Conservation (phyloP, 345 rosid species). For the Hypericum perforatum region DNA sequence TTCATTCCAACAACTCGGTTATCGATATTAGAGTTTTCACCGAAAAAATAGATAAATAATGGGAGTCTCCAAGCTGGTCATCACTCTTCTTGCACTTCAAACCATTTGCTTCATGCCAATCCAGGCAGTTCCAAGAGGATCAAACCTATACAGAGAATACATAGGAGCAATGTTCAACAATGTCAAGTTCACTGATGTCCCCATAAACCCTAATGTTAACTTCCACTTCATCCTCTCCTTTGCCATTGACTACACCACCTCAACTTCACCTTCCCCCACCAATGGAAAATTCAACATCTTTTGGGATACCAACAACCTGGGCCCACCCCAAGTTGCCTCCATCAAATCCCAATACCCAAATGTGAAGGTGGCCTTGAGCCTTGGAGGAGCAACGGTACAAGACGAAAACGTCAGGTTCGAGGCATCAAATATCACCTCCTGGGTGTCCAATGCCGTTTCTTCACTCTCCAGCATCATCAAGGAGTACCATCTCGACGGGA, state of each 20-base stretch:
- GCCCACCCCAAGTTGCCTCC: background rate
- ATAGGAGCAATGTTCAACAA: background rate
- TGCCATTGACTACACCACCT: background rate
- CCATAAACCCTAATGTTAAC: background rate
- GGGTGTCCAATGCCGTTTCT: constrained; percentile 3
- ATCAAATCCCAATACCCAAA: background rate
- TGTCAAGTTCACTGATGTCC: constrained; percentile 1
- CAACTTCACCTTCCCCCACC: constrained; percentile 2
- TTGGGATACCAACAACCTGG: background rate
- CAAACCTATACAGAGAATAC: background rate
- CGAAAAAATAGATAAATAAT: background rate
- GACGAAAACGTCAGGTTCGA: background rate
- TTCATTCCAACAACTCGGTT: too few relatives aligned
- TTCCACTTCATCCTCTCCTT: constrained; percentile 3
- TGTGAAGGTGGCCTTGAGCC: constrained; percentile 2
- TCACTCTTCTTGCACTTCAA: background rate
- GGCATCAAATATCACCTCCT: background rate
- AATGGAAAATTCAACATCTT: constrained; percentile 1
- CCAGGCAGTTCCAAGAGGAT: background rate
- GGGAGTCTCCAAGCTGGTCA: background rate
- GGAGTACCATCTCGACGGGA: background rate
- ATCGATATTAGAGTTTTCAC: background rate
- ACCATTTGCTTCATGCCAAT: background rate
- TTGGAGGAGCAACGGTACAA: background rate
- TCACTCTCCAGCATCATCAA: background rate